Conservation (phyloP, 805 yeast genomes). For the Lachancea sp. region DNA sequence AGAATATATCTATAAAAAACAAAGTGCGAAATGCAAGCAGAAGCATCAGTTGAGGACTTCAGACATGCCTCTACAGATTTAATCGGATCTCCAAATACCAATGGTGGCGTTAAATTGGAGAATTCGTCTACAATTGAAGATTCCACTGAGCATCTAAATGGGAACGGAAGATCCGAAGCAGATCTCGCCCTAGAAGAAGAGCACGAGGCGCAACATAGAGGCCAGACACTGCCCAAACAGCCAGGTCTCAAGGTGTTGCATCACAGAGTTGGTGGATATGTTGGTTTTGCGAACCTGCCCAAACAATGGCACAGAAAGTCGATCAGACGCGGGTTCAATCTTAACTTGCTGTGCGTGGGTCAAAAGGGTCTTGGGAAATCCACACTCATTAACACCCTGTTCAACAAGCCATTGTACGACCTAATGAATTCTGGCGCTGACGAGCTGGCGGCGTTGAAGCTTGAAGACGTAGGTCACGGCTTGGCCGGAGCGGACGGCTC, state of each 20-base stretch:
- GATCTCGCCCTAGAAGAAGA: not conserved
- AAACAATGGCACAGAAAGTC: conserved; percentile 98
- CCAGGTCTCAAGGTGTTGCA: conserved; percentile 56
- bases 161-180: not conserved
- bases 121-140: conserved; percentile 3
- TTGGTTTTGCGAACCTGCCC: conserved; percentile 95
- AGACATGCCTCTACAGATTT: not conserved
- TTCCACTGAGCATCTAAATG: not conserved
- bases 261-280: conserved; percentile 84
- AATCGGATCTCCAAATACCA: not conserved
- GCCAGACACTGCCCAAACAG: conserved; percentile 32
- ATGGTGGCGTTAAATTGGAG: conserved; percentile 4
- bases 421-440: conserved; percentile 10
- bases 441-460: conserved; percentile 11
- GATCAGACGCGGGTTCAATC: conserved; percentile 78
- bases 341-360: conserved; percentile 86
- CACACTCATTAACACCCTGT: conserved; percentile 85
- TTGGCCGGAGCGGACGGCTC: conserved; percentile 2
- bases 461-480: conserved; percentile 10
- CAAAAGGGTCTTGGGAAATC: conserved; percentile 91
- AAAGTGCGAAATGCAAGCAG: conserved; percentile 7
- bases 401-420: conserved; percentile 55
- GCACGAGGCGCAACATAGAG: conserved; percentile 4
- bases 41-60: conserved; percentile 2
- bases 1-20: too few relatives aligned